phyloP scores from a whole-genome alignment of 768 basidiomycete species.

The Trametes coccinea region DNA sequence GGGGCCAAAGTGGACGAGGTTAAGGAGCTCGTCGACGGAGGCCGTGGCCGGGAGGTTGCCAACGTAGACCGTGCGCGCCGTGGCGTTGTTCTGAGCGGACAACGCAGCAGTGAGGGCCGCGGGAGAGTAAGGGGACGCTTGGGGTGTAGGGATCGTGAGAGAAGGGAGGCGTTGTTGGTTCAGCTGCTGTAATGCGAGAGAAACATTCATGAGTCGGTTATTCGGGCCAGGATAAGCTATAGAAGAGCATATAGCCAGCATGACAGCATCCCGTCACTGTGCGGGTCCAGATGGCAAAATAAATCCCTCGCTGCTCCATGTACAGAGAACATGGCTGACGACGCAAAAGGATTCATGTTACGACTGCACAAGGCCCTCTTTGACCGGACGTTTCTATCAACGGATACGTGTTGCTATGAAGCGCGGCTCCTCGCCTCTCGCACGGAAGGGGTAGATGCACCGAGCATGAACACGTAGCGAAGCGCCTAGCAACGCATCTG shows the following conservation, averaged over 20 bases:
- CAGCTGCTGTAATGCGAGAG: constrained; percentile 38
- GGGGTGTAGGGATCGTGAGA: constrained; percentile 68
- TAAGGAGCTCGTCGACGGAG: constrained; percentile 96
- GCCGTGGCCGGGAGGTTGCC: constrained; percentile 95
- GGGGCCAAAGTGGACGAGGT: constrained; percentile 96
- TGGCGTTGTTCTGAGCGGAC: constrained; percentile 54
- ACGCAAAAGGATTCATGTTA: no score
- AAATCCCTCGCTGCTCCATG: constrained; percentile 24
- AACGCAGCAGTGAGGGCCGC: constrained; percentile 75
- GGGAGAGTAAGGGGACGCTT: constrained; percentile 74
- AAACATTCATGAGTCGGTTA: neutral
- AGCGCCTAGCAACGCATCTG: no score
- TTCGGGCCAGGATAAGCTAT: neutral
- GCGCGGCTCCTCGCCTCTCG: no score
- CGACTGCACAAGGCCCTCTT: no score
- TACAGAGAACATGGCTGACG: no score
- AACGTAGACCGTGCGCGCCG: constrained; percentile 93
- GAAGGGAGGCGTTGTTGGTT: constrained; percentile 64
- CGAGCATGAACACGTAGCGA: no score
- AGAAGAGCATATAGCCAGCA: no score
- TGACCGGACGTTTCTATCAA: no score
- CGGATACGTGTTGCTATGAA: no score
- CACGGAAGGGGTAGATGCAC: no score
- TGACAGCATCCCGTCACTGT: no score
- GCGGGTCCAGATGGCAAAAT: no score